phyloP scores from a whole-genome alignment of 108 stramenopile genomes.

The Nitzschia sp. region DNA sequence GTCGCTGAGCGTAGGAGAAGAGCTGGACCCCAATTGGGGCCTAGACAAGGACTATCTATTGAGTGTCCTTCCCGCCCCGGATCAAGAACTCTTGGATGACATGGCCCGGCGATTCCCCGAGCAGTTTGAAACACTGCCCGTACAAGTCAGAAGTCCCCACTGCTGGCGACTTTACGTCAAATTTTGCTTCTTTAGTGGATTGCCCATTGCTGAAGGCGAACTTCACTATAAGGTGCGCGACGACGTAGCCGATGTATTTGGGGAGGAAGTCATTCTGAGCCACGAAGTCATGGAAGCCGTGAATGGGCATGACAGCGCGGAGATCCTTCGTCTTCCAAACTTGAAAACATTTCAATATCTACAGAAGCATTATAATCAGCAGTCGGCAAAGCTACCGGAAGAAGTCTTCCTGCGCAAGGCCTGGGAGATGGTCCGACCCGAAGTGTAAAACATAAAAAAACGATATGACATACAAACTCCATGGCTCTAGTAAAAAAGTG shows the following conservation, averaged over 20 bases:
- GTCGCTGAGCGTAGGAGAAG: constrained; percentile 48
- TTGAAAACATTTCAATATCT: constrained; percentile 79
- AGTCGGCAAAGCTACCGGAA: constrained; percentile 70
- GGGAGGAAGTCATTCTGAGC: constrained; percentile 66
- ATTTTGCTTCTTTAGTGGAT: constrained; percentile 86
- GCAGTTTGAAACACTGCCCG: constrained; percentile 73
- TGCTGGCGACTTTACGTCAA: constrained; percentile 80
- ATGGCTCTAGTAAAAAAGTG: too few relatives aligned
- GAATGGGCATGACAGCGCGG: constrained; percentile 67
- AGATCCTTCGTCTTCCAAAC: constrained; percentile 78
- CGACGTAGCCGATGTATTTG: constrained; percentile 36
- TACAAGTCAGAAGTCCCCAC: constrained; percentile 62
- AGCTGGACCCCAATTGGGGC: constrained; percentile 54
- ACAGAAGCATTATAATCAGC: constrained; percentile 72
- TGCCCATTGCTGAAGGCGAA: constrained; percentile 90
- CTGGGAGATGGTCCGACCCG: constrained; percentile 79
- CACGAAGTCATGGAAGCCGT: constrained; percentile 89
- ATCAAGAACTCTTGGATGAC: constrained; percentile 50
- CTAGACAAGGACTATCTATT: constrained; percentile 52
- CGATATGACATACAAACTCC: too few relatives aligned
- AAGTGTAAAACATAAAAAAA: constrained; percentile 65
- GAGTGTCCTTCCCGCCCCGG: constrained; percentile 50
- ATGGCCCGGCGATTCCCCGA: constrained; percentile 64
- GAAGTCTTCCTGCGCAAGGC: constrained; percentile 70
- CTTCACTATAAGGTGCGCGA: constrained; percentile 80